Evolutionary conservation across 2,329 filamentous ascomycete genomes (phyloP).

Genomic region (Fusarium mangiferae): DNA sequence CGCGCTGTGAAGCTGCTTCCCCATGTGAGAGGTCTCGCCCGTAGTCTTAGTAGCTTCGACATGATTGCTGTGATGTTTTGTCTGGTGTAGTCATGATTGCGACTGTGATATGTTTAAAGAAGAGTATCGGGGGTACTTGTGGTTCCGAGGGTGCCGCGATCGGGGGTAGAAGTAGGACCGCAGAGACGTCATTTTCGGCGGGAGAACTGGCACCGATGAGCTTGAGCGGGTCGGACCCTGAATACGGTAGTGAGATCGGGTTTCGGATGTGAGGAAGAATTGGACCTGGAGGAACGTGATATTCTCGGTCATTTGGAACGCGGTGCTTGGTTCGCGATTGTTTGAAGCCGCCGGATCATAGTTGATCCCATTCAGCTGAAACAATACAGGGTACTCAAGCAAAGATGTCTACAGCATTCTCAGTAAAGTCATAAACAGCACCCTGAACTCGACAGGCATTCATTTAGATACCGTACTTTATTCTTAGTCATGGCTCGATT

Average conservation of each 20-base stretch:
- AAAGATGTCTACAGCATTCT: neutral
- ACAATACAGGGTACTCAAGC: neutral
- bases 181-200: conserved; percentile 32
- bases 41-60: conserved; percentile 25
- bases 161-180: conserved; percentile 31
- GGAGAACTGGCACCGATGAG: conserved; percentile 29
- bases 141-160: conserved; percentile 4
- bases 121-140: conserved; percentile 18
- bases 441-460: neutral
- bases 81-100: conserved; percentile 6
- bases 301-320: neutral
- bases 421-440: neutral
- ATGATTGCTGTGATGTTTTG: conserved; percentile 13
- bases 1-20: conserved; percentile 37
- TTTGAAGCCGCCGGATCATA: neutral
- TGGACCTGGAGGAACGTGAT: neutral
- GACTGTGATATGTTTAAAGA: conserved; percentile 37
- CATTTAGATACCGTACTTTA: neutral
- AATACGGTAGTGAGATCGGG: neutral
- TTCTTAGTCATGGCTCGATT: neutral
- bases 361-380: neutral
- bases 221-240: conserved; percentile 11
- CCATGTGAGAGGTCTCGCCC: conserved; percentile 29
- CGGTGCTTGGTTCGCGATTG: neutral
- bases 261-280: neutral